These are phyloP conservation scores for Poronia punctata DNA, from an alignment of 495 filamentous ascomycete genomes.

Conservation along the genomic window DNA sequence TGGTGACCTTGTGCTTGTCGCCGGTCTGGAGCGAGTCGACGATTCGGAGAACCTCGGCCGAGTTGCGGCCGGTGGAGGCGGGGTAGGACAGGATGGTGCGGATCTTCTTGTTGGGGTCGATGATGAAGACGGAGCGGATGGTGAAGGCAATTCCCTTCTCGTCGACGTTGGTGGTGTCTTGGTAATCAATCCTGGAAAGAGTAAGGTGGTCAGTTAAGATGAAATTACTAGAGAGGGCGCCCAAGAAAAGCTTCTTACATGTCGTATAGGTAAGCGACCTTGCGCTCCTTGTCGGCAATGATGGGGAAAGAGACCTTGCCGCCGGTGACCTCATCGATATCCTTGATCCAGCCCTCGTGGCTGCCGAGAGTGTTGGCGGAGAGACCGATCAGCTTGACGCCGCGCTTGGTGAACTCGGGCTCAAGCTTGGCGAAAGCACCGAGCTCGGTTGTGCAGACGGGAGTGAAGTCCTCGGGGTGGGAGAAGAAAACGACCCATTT, in stretches of 20 bases:
- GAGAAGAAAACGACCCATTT: constrained; percentile 96
- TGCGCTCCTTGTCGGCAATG: constrained; percentile 92
- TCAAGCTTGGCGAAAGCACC: constrained; percentile 96
- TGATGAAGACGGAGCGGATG: constrained; percentile 97
- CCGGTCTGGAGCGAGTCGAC: constrained; percentile 95
- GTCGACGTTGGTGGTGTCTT: constrained; percentile 77
- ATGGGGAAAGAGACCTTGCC: constrained; percentile 86
- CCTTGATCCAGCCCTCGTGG: constrained; percentile 78
- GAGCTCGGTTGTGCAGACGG: constrained; percentile 97
- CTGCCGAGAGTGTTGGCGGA: constrained; percentile 70
- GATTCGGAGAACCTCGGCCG: constrained; percentile 89
- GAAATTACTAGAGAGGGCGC: background rate
- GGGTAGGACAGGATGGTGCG: constrained; percentile 95
- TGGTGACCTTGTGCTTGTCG: constrained; percentile 92
- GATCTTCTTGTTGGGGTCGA: constrained; percentile 97
- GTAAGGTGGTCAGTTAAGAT: background rate
- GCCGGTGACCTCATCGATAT: constrained; percentile 88
- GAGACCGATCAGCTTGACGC: constrained; percentile 92
- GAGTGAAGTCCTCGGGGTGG: constrained; percentile 90
- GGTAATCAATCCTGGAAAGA: constrained; percentile 64
- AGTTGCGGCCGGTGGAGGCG: constrained; percentile 93
- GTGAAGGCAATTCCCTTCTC: constrained; percentile 96
- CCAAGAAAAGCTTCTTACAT: constrained; percentile 55
- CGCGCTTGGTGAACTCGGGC: constrained; percentile 90
- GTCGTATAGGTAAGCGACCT: constrained; percentile 88